Conservation (phyloP, 2,329 filamentous ascomycete genomes). For the Hypoxylon sp. region DNA sequence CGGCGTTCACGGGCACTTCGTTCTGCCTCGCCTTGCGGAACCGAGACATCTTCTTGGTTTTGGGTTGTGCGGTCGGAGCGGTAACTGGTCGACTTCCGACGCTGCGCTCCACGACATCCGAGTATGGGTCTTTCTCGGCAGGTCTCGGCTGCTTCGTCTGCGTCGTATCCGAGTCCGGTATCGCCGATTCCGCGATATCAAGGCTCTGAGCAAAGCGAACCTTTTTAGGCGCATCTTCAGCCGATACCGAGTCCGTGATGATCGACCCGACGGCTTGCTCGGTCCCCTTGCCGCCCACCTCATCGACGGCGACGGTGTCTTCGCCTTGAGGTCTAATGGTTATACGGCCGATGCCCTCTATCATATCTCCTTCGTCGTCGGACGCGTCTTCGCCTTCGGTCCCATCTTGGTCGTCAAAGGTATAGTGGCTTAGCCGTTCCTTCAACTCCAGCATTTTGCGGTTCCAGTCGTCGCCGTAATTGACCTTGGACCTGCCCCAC, state of each 20-base stretch:
- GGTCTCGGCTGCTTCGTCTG: constrained; percentile 36
- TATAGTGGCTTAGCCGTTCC: constrained; percentile 62
- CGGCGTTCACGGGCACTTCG: constrained; percentile 25
- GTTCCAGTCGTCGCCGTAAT: constrained; percentile 75
- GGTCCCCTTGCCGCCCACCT: constrained; percentile 39
- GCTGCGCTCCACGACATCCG: constrained; percentile 61
- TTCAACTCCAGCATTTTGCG: constrained; percentile 87
- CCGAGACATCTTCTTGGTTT: constrained; percentile 56
- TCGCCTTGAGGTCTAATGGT: constrained; percentile 46
- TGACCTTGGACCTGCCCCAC: constrained; percentile 74
- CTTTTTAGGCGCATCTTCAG: constrained; percentile 38
- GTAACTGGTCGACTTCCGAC: constrained; percentile 17
- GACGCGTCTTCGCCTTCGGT: constrained; percentile 50
- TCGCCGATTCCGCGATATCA: constrained; percentile 40
- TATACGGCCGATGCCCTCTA: constrained; percentile 50
- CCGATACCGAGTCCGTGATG: neutral
- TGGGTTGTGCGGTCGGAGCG: constrained; percentile 4
- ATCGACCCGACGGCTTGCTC: constrained; percentile 37
- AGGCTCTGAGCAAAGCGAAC: constrained; percentile 44
- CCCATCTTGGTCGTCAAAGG: constrained; percentile 49
- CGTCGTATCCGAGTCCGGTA: constrained; percentile 35
- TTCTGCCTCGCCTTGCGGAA: constrained; percentile 56
- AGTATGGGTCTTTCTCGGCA: constrained; percentile 56
- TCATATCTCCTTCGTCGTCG: constrained; percentile 49
- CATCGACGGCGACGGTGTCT: constrained; percentile 6